Base-by-base conservation (phyloP, 2,329 filamentous ascomycete species). In the Fusarium pseudonygamai region DNA sequence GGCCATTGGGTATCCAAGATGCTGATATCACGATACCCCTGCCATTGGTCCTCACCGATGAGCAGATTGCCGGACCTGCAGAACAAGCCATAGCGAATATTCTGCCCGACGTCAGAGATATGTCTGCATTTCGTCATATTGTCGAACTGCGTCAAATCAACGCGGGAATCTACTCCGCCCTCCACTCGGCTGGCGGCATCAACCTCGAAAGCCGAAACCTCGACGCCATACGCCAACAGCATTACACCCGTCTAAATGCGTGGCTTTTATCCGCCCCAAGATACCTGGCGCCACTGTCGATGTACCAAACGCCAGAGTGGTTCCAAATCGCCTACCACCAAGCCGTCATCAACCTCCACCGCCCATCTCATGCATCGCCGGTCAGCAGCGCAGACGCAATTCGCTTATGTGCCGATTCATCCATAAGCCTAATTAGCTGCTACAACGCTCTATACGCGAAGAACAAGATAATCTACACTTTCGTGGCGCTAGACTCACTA, bases 311-410 rank as follows among this genome's bases (percentile, higher is more conserved):
- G 15, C 69, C 74, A 2, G 74, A 76, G 5, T 76, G 74, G 74
- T 76, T 76, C 22, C 74, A 76, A 20, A 76, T 76, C 13, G 74
- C 74, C 22, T 76, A 76, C 13, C 74, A 76, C 11, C 74, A 75
- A 40, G 74, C 74, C 8, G 74, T 76, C 16, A 64, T 76, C 24
- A 76, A 76, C 37, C 60, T 76, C 16, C 69, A 76, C 32, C 55
- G 74, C 3, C 74, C 74, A 3, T 76, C 74, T 12, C 72, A 76
- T 28, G 74, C 74, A 26, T 76, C 69, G 4, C 74, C 74, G 1
- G 66, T 76, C 3, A 76, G 72, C 37, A 73, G 74, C n/a, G 68
- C 73, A n/a, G 74, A 76, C 0, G 74, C 74, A 1, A 76, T 76
- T 14, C 74, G 74, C 4, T 46, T 76, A 0, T 76, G 74, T 2